phyloP scores from a whole-genome alignment of 2,329 filamentous ascomycete genomes.

The Neofusicoccum ribis region DNA sequence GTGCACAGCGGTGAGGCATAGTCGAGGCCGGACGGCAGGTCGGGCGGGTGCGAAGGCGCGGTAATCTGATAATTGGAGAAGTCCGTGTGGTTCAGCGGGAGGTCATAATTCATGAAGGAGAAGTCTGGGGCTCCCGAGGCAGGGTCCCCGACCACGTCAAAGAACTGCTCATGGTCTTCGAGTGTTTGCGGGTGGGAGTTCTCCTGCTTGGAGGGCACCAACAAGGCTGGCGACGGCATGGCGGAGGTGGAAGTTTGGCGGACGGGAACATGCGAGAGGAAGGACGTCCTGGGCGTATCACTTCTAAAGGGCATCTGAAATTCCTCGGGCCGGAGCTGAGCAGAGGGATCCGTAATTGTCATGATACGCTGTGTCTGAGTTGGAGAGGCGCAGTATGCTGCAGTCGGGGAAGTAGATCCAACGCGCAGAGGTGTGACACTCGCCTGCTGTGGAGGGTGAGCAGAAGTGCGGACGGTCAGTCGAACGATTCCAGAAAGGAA shows the following conservation, averaged over 20 bases:
- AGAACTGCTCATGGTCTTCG: background rate
- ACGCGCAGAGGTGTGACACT: conserved; percentile 31
- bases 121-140: background rate
- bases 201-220: conserved; percentile 14
- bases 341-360: conserved; percentile 33
- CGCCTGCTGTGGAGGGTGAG: conserved; percentile 24
- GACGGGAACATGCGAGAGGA: conserved; percentile 22
- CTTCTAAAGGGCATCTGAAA: conserved; percentile 25
- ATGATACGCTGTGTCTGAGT: conserved; percentile 31
- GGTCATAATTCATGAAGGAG: background rate
- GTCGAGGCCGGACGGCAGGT: conserved; percentile 22
- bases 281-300: conserved; percentile 24
- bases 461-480: conserved; percentile 10
- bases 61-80: conserved; percentile 22
- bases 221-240: conserved; percentile 15
- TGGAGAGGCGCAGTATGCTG: conserved; percentile 15
- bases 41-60: conserved; percentile 1
- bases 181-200: background rate
- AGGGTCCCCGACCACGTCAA: background rate
- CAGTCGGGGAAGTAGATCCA: conserved; percentile 26
- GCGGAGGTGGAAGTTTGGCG: conserved; percentile 8
- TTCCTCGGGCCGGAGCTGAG: conserved; percentile 27
- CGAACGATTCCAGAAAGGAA: conserved; percentile 29
- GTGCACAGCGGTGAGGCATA: conserved; percentile 16
- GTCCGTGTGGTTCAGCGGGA: conserved; percentile 21